Base-by-base conservation (phyloP, 331 rosid genomes). In the Ulmus americana region DNA sequence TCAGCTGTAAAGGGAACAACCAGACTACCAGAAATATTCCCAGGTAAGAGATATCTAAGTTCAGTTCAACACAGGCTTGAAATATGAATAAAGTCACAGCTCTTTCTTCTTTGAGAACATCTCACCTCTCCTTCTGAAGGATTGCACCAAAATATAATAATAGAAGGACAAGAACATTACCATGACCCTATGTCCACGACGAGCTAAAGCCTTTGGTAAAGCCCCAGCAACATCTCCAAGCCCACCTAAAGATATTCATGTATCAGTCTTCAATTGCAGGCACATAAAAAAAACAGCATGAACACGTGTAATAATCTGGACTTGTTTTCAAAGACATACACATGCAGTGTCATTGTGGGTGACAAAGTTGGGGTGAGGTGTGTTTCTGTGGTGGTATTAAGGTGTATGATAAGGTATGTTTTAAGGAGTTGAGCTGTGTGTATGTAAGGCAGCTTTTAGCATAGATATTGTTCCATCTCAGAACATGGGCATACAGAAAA, bases 121-220 rank as follows among this genome's bases (percentile, higher is more conserved):
- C 22, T 20, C 22, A 15, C 7, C 56, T 51, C 28, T 51, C 7
- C 35, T 15, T 51, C 38, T 8, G 38, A 0, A 51, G 18, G 6
- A 10, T 14, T 14, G 18, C 20, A 14, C 57, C 59, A 35, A 13
- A 0, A 1, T 4, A 20, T 10, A 54, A 63, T 48, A 22, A 51
- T 57, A 63, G 13, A 56, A 68, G 74, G 77, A 66, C 52, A 53
- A 14, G 63, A 59, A 46, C 45, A 63, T 67, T 89, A 94, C 98
- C 97, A 94, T 94, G 65, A 94, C 98, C 74, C 98, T 81, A 35
- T 92, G 98, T 71, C 98, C 98, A 56, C 97, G 98, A 48, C 97
- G 90, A 82, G 98, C 97, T 84, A 94, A 85, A 74, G 97, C 95
- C 84, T 87, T 94, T 5, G 98, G 98, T 74, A 94, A 78, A 45